These are phyloP conservation scores for Cladophialophora bantiana DNA, from an alignment of 2,329 filamentous ascomycete species.

Conservation along the genomic window DNA sequence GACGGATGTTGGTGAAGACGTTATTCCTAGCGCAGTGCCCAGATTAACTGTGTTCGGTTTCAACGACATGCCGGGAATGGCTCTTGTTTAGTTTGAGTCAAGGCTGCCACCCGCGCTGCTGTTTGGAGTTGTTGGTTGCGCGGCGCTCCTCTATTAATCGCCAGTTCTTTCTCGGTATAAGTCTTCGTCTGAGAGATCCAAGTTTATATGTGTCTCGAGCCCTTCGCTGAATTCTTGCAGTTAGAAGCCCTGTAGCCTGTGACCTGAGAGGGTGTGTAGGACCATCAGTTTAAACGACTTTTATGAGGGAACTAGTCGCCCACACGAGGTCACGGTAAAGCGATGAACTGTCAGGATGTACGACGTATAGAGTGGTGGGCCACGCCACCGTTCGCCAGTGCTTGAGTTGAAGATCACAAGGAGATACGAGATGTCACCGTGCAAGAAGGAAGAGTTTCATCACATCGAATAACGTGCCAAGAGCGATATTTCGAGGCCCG, in stretches of 20 bases:
- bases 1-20: constrained; percentile 21
- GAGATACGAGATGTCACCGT: too few relatives aligned
- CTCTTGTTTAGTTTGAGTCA: not conserved
- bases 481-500: too few relatives aligned
- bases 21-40: constrained; percentile 18
- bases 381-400: too few relatives aligned
- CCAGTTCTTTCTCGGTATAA: not conserved
- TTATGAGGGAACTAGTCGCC: too few relatives aligned
- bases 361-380: too few relatives aligned
- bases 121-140: not conserved
- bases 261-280: too few relatives aligned
- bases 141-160: not conserved
- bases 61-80: not conserved
- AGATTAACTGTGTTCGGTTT: constrained; percentile 5
- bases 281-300: too few relatives aligned
- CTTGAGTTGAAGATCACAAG: too few relatives aligned
- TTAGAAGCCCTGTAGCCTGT: not conserved
- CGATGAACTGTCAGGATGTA: too few relatives aligned
- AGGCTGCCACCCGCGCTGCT: not conserved
- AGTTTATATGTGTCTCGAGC: not conserved
- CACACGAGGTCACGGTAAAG: too few relatives aligned
- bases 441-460: too few relatives aligned
- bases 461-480: too few relatives aligned
- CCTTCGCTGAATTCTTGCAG: not conserved
- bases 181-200: not conserved